A percentile compares a stretch with the other conserved stretches of the same genome.
Evolutionary conservation across 2,329 filamentous ascomycete genomes (phyloP).

Genomic region (Emmonsiellopsis sp.): DNA sequence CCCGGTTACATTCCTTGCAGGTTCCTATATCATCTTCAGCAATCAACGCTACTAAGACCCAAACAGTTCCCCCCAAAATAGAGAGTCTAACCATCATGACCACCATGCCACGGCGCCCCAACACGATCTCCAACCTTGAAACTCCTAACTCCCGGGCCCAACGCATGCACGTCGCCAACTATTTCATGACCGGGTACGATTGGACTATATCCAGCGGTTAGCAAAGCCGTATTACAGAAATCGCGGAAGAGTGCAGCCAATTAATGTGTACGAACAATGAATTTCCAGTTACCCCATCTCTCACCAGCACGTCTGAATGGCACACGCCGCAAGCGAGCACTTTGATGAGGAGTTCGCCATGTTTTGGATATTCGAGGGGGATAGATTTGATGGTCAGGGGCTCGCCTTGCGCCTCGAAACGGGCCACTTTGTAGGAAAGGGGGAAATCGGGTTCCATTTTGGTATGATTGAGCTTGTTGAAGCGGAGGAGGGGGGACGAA

Average conservation of each 20-base stretch:
- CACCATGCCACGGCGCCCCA: constrained; percentile 61
- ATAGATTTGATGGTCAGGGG: constrained; percentile 52
- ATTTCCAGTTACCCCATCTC: constrained; percentile 44
- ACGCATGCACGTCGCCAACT: constrained; percentile 56
- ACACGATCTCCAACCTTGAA: constrained; percentile 58
- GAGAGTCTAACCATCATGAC: constrained; percentile 25
- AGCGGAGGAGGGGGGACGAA: background rate
- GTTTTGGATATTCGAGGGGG: constrained; percentile 47
- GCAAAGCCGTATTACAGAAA: background rate
- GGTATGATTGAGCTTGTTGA: background rate
- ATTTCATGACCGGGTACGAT: constrained; percentile 63
- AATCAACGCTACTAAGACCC: background rate
- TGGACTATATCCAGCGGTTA: constrained; percentile 31
- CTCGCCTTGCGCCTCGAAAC: constrained; percentile 45
- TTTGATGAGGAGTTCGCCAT: constrained; percentile 59
- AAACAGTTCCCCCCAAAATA: no score
- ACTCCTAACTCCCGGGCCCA: constrained; percentile 44
- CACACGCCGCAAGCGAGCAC: constrained; percentile 65
- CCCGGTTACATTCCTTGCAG: constrained; percentile 56
- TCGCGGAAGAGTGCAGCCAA: background rate
- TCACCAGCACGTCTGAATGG: constrained; percentile 49
- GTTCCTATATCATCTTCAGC: constrained; percentile 31
- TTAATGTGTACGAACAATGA: constrained; percentile 31
- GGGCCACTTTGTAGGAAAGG: constrained; percentile 58
- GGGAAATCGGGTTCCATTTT: constrained; percentile 35